Base-by-base conservation (phyloP, 495 filamentous ascomycete genomes). In the Penicillium coffeae region DNA sequence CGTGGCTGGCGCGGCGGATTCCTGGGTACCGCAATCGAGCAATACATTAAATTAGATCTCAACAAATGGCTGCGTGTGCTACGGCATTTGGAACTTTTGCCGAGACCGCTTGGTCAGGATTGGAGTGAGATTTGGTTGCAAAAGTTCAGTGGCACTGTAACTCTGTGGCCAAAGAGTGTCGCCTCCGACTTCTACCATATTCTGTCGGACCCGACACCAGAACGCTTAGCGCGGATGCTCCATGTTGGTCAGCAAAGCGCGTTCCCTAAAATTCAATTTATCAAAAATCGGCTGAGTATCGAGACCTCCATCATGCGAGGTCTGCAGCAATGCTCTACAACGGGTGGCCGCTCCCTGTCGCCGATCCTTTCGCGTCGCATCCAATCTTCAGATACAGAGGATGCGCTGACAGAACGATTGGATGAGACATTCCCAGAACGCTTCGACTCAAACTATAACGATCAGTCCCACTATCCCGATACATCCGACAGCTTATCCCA, bases 61-160 rank as follows among this genome's bases (percentile, higher is more conserved):
- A 90, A 85, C 55, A 97, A 97, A 74, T 98, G 92, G 90, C 81
- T 98, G 16, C 90, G 91, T 61, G 89, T 97, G 0, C 78, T 96
- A 19, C 84, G 90, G 3, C 90, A 96, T 60, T 72, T 97, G 0
- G 93, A 98, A 58, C 77, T 98, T 6, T 80, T 98, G 0, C 93
- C 93, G 7, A 81, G 93, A 0, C 89, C 88, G 0, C 57, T 96
- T n/a, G 90, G 89, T 8, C 92, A 96, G 64, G 94, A 98, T 64
- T 98, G 93, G 93, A 87, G 81, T 44, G 85, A 92, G 65, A 85
- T 98, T 27, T 97, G 90, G 87, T 78, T 98, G 21, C 93, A 98
- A 65, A 84, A 86, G 49, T 96, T 97, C 72, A 87, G 83, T 51
- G 93, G 93, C 33, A 96, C 89, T 14, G 86, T 97, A 48, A 98